A percentile compares a stretch with the other conserved stretches of the same genome.
Conservation (phyloP, 78 protist genomes). For the Polysphondylium violaceum region DNA sequence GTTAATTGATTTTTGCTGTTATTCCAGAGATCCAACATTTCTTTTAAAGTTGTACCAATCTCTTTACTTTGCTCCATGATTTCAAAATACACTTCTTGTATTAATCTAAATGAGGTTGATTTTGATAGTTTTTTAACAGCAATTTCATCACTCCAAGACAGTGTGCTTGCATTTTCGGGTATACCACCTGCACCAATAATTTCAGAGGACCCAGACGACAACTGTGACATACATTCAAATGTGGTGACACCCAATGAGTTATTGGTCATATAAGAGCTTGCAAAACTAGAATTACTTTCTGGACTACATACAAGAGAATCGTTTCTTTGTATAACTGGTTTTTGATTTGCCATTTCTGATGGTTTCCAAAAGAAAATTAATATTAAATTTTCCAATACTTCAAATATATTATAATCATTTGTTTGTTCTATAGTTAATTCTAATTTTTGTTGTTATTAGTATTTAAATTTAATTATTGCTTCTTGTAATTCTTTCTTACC, state of each 20-base stretch:
- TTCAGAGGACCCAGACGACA: neutral
- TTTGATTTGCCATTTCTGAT: too few relatives aligned
- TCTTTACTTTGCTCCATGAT: neutral
- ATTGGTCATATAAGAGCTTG: neutral
- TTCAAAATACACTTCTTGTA: slow-evolving; percentile 26
- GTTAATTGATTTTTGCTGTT: too few relatives aligned
- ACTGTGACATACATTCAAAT: neutral
- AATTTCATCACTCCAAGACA: too few relatives aligned
- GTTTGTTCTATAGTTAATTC: neutral
- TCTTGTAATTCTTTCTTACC: too few relatives aligned
- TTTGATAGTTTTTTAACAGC: neutral
- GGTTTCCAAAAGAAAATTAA: too few relatives aligned
- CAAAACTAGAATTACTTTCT: neutral
- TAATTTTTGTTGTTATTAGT: neutral
- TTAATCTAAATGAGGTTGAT: slow-evolving; percentile 25
- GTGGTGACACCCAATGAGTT: neutral
- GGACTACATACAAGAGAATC: too few relatives aligned
- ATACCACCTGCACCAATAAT: neutral
- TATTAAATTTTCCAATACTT: too few relatives aligned
- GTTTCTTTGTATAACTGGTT: too few relatives aligned
- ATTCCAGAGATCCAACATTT: neutral
- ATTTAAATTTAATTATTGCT: neutral
- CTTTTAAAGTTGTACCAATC: neutral
- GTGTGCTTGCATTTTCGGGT: too few relatives aligned
- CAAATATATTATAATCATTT: too few relatives aligned